phyloP scores from a whole-genome alignment of 768 basidiomycete species.

The Macrolepiota albuminosa region DNA sequence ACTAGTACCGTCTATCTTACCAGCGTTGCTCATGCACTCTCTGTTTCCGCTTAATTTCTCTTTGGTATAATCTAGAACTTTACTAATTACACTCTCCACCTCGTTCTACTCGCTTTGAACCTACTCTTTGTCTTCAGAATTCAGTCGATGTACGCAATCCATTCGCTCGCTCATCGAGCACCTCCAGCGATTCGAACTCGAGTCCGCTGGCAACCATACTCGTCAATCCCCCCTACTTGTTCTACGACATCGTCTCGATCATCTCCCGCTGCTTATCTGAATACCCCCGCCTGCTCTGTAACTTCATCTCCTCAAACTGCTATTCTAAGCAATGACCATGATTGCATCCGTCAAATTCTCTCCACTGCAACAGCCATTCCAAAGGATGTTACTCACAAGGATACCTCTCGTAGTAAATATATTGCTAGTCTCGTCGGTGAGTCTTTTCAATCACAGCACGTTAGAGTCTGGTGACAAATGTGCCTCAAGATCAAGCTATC shows the following conservation, averaged over 20 bases:
- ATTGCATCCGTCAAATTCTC: slow-evolving; percentile 19
- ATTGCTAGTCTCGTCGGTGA: slow-evolving; percentile 67
- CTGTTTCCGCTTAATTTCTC: slow-evolving; percentile 31
- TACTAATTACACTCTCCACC: slow-evolving; percentile 20
- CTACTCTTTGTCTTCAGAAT: slow-evolving; percentile 26
- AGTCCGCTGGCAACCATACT: slow-evolving; percentile 81
- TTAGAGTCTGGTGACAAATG: slow-evolving; percentile 14
- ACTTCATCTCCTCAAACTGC: slow-evolving; percentile 39
- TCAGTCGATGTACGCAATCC: slow-evolving; percentile 35
- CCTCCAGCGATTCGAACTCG: slow-evolving; percentile 62
- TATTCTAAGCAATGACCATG: slow-evolving; percentile 28
- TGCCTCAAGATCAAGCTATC: slow-evolving; percentile 66
- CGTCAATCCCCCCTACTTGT: slow-evolving; percentile 37
- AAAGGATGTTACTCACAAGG: slow-evolving; percentile 29
- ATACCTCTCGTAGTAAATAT: slow-evolving; percentile 57
- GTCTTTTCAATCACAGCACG: slow-evolving; percentile 23
- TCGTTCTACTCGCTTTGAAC: slow-evolving; percentile 20
- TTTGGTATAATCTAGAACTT: slow-evolving; percentile 11
- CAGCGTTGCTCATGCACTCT: slow-evolving; percentile 27
- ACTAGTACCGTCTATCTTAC: slow-evolving; percentile 16
- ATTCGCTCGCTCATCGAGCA: slow-evolving; percentile 65
- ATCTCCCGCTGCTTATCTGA: slow-evolving; percentile 38
- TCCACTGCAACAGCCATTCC: slow-evolving; percentile 22
- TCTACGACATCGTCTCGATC: slow-evolving; percentile 35
- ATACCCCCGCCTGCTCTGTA: slow-evolving; percentile 57